Conservation (phyloP, 768 basidiomycete genomes). For the Pulveroboletus sp. region DNA sequence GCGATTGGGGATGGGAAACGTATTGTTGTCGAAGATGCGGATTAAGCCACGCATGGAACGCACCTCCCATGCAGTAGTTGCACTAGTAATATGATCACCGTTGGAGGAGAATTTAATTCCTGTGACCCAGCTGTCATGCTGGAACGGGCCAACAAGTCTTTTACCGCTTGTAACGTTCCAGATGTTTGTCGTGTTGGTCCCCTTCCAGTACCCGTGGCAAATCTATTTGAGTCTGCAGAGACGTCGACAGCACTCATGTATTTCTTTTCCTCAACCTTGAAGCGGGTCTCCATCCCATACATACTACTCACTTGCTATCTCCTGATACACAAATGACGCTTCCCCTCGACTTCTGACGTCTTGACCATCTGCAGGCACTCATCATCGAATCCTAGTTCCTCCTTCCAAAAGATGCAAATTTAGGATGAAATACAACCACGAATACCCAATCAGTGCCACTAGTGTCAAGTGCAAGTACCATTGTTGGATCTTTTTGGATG, state of each 20-base stretch:
- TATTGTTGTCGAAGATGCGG: background rate
- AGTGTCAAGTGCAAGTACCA: background rate
- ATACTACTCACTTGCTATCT: background rate
- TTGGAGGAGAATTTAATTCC: background rate
- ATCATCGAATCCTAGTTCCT: background rate
- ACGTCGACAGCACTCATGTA: background rate
- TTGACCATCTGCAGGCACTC: background rate
- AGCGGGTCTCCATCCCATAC: background rate
- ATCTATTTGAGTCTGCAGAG: background rate
- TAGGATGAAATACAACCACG: background rate
- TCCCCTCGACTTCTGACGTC: background rate
- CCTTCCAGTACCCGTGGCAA: background rate
- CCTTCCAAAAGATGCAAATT: background rate
- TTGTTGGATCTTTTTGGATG: background rate
- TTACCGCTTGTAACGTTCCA: background rate
- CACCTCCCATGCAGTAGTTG: too few relatives aligned
- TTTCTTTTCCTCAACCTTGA: background rate
- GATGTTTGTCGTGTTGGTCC: background rate
- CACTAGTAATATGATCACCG: background rate
- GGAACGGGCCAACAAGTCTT: background rate
- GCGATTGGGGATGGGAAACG: background rate
- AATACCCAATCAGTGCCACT: rapidly evolving
- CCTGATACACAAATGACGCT: background rate
- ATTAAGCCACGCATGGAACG: background rate
- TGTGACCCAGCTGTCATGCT: background rate